phyloP scores from a whole-genome alignment of 2,329 filamentous ascomycete species.

The Pseudocercospora fuligena region DNA sequence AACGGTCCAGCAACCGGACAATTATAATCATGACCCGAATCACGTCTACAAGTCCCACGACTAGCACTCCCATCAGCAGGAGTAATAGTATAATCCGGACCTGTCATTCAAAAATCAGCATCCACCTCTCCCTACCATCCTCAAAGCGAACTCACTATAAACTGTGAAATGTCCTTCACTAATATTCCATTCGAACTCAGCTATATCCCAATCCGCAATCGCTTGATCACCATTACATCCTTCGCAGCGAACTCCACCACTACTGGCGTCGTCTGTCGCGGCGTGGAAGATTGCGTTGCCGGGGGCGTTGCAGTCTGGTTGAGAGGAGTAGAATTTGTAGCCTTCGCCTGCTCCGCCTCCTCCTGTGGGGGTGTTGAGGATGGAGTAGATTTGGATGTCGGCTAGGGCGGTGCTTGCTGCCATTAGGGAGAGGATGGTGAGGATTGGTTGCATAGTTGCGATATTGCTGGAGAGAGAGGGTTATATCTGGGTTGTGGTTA shows the following conservation, averaged over 20 bases:
- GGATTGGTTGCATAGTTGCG: not conserved
- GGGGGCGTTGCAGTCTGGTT: not conserved
- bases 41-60: not conserved
- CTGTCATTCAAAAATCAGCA: not conserved
- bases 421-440: not conserved
- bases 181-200: not conserved
- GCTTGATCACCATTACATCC: not conserved
- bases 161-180: not conserved
- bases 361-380: not conserved
- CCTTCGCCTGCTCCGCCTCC: not conserved
- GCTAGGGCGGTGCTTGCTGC: not conserved
- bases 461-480: not conserved
- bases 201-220: not conserved
- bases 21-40: not conserved
- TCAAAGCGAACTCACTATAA: not conserved
- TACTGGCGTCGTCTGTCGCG: not conserved
- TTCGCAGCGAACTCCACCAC: not conserved
- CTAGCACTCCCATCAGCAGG: slow-evolving; percentile 1
- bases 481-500: too few species aligned
- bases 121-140: not conserved
- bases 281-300: not conserved
- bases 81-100: slow-evolving; percentile 2
- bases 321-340: slow-evolving; percentile 3
- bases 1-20: not conserved
- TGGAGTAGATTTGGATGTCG: not conserved